Percentiles rank a stretch among this genome's conserved stretches.
Evolutionary conservation across 345 rosid species (phyloP).

Genomic region (Brassica carinata): DNA sequence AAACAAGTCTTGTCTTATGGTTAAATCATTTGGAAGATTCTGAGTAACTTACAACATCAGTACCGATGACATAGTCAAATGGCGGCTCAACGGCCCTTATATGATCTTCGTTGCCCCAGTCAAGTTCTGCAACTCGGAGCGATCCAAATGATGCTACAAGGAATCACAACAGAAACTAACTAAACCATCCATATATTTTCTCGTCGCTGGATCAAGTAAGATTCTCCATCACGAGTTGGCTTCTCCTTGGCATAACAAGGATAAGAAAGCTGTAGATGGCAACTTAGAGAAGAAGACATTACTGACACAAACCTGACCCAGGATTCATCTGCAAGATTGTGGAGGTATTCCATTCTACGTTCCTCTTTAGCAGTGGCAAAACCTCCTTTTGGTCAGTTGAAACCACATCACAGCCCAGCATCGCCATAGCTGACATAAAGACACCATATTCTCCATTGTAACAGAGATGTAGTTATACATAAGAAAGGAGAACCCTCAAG

Average conservation of each 20-base stretch:
- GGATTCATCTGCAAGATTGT: conserved; percentile 70
- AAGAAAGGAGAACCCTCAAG: conserved; percentile 16
- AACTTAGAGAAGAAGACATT: conserved; percentile 17
- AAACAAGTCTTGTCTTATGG: no score
- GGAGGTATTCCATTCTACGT: conserved; percentile 76
- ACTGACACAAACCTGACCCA: conserved; percentile 52
- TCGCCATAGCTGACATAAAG: conserved; percentile 70
- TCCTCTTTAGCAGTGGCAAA: conserved; percentile 73
- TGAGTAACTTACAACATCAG: conserved; percentile 77
- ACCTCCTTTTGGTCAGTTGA: conserved; percentile 86
- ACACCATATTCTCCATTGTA: conserved; percentile 1
- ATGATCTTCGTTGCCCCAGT: conserved; percentile 89
- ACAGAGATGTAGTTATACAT: not conserved
- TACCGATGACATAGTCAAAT: conserved; percentile 87
- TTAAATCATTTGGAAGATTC: not conserved
- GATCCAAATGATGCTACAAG: conserved; percentile 84
- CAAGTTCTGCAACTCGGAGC: conserved; percentile 71
- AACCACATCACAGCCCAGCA: conserved; percentile 84
- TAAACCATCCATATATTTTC: not conserved
- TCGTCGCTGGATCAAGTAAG: not conserved
- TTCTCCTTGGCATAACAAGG: conserved; percentile 7
- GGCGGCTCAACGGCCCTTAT: conserved; percentile 68
- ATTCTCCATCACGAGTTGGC: not conserved
- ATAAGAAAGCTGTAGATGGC: conserved; percentile 1
- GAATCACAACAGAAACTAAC: conserved; percentile 9